These are phyloP conservation scores for Xylaria sp. DNA, from an alignment of 2,329 filamentous ascomycete genomes.

Conservation along the genomic window DNA sequence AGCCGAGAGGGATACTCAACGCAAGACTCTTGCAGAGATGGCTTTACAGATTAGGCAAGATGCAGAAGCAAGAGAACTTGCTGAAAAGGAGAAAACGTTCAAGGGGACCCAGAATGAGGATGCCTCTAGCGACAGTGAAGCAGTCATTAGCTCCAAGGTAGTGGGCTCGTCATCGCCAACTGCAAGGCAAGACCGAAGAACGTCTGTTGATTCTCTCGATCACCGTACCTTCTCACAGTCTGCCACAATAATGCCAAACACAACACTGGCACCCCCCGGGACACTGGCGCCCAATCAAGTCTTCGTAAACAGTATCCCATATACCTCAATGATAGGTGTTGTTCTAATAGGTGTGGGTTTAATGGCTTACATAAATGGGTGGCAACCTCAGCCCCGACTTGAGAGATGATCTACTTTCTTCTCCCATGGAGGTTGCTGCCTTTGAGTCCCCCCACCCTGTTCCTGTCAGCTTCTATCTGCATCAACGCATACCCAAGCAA, in stretches of 20 bases:
- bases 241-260: constrained; percentile 61
- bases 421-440: not conserved
- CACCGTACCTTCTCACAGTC: constrained; percentile 58
- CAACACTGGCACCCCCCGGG: constrained; percentile 51
- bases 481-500: constrained; percentile 35
- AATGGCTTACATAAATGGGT: constrained; percentile 88
- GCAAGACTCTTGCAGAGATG: constrained; percentile 86
- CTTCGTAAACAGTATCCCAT: constrained; percentile 71
- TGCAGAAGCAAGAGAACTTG: constrained; percentile 63
- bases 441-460: not conserved
- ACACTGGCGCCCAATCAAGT: constrained; percentile 56
- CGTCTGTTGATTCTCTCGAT: constrained; percentile 52
- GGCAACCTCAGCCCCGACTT: constrained; percentile 65
- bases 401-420: constrained; percentile 37
- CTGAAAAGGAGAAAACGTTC: constrained; percentile 54
- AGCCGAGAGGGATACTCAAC: constrained; percentile 75
- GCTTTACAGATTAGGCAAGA: constrained; percentile 81
- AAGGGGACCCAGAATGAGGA: constrained; percentile 42
- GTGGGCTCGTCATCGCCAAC: constrained; percentile 42
- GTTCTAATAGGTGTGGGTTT: constrained; percentile 83
- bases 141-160: constrained; percentile 34
- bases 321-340: constrained; percentile 84
- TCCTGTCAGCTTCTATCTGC: constrained; percentile 11
- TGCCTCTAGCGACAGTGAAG: constrained; percentile 43
- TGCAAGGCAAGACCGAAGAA: constrained; percentile 40